phyloP scores from a whole-genome alignment of 495 filamentous ascomycete genomes.

The Daldinia vernicosa region DNA sequence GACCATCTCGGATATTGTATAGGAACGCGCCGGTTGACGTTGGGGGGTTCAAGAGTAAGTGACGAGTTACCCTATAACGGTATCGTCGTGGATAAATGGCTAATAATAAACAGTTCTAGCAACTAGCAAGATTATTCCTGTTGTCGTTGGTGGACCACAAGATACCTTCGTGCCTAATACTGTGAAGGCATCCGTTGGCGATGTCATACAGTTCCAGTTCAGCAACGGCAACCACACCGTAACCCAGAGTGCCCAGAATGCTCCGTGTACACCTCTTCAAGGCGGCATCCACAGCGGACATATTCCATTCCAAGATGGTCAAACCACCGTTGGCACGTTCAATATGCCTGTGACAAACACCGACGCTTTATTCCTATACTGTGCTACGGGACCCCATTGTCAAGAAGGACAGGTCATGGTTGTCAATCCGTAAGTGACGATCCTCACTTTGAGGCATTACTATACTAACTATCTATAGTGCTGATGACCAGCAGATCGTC shows the following conservation, averaged over 20 bases:
- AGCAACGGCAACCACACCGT: slow-evolving; percentile 45
- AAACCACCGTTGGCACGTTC: slow-evolving; percentile 52
- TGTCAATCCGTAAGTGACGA: slow-evolving; percentile 53
- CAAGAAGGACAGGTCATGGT: slow-evolving; percentile 61
- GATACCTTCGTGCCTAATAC: slow-evolving; percentile 49
- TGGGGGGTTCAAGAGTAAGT: slow-evolving; percentile 24
- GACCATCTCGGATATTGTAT: slow-evolving; percentile 20
- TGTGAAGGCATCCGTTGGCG: slow-evolving; percentile 53
- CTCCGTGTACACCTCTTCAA: slow-evolving; percentile 62
- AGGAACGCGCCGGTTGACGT: slow-evolving; percentile 11
- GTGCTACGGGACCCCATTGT: slow-evolving; percentile 58
- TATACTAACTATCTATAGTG: slow-evolving; percentile 19
- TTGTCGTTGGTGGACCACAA: slow-evolving; percentile 39
- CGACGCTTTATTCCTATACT: slow-evolving; percentile 62
- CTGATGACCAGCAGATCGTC: slow-evolving; percentile 39
- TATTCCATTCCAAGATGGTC: slow-evolving; percentile 48
- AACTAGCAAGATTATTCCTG: slow-evolving; percentile 36
- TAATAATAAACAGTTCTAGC: slow-evolving; percentile 25
- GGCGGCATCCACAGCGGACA: slow-evolving; percentile 42
- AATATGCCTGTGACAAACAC: slow-evolving; percentile 56
- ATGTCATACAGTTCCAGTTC: slow-evolving; percentile 65
- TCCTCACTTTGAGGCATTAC: not conserved
- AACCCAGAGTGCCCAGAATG: slow-evolving; percentile 42
- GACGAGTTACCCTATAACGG: not conserved
- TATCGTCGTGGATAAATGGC: not conserved